Base-by-base conservation (phyloP, 2,329 filamentous ascomycete genomes). In the Talaromyces rugulosus region DNA sequence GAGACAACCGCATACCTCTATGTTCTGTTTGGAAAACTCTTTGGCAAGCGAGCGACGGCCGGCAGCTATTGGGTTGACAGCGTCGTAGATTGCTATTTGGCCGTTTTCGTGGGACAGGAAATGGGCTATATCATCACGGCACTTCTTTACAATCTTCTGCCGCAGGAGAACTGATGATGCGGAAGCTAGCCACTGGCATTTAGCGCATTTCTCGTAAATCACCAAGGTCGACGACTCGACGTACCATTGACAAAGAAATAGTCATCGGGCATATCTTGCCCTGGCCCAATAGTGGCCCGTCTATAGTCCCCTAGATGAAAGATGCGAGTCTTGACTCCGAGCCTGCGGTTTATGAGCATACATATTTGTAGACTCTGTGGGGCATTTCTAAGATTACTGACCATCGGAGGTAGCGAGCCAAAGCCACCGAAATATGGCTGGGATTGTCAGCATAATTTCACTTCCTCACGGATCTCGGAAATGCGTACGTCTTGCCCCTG, bases 251-350 rank as follows among this genome's bases (percentile, higher is more conserved):
- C 89, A 74, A 94, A 96, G 80, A 99, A 99, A 77, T 99, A 99
- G 74, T 99, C 95, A 66, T 96, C 91, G 1, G 95, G 96, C 16
- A 99, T 90, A 62, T 93, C 87, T 61, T 89, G 89, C 14, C 88
- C 91, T 50, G 88, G 86, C 18, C 92, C 92, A 66, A 98, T 87
- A 16, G 94, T 96, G 34, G 92, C 93, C 73, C 95, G 87, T 67
- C 95, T 89, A 75, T 99, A 99, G 77, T 99, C 95, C 62, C 96
- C 95, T 16, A 99, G 82, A 74, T 99, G 95, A 75, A 99, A 99
- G 69, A 98, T 96, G 68, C 94, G 89, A 36, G 95, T 98, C 81
- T 99, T 99, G 63, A 99, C 95, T 65, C 95, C 95, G 44, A 99
- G 85, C 95, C 87, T 89, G 58, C 59, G 60, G 40, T n/a, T 18